phyloP scores from a whole-genome alignment of 2,329 filamentous ascomycete genomes.

The Tolypocladium endophyticum region DNA sequence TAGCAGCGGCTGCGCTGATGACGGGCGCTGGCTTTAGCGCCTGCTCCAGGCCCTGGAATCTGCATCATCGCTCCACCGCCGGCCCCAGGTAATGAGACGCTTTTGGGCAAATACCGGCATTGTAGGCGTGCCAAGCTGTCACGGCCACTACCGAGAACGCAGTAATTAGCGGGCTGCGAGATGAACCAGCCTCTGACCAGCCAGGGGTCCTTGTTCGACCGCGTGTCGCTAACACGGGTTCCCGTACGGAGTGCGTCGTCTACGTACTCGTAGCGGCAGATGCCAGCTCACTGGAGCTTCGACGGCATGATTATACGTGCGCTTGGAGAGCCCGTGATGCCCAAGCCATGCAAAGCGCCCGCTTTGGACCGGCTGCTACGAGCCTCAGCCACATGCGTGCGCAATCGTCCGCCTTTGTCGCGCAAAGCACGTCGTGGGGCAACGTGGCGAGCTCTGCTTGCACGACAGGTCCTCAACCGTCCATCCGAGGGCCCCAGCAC shows the following conservation, averaged over 20 bases:
- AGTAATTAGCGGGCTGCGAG: background rate
- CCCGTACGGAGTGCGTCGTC: background rate
- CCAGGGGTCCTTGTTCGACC: background rate
- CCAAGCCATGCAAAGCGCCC: background rate
- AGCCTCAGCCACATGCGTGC: background rate
- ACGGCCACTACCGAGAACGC: background rate
- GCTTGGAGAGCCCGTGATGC: background rate
- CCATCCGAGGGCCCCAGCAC: too few relatives aligned
- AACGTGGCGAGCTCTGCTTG: background rate
- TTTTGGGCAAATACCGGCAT: background rate
- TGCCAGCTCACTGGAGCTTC: background rate
- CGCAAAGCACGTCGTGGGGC: background rate
- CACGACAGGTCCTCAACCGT: background rate
- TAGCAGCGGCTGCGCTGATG: background rate
- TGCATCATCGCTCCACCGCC: background rate
- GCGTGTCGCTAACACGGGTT: background rate
- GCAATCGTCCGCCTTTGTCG: background rate
- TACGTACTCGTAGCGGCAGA: background rate
- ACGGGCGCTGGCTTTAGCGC: background rate
- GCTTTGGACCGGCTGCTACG: background rate
- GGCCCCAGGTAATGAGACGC: background rate
- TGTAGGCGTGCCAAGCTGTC: background rate
- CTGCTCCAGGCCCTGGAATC: background rate
- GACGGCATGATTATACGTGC: background rate
- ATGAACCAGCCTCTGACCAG: background rate